Percentiles rank a stretch among this genome's conserved stretches.
Evolutionary conservation across 371 early-diverging fungal species (phyloP).

Genomic region (Rhizopus arrhizus): DNA sequence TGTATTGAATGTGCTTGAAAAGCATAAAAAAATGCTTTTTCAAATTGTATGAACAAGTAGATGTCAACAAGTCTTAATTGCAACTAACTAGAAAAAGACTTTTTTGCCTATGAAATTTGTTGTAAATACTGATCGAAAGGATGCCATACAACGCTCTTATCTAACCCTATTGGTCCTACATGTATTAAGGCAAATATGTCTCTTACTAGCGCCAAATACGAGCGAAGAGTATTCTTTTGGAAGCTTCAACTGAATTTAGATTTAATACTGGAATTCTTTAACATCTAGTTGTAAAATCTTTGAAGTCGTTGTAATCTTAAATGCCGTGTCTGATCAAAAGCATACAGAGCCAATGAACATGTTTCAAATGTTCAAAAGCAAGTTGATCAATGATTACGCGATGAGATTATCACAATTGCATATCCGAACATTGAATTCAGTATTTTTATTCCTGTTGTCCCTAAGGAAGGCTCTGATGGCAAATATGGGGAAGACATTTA

Average conservation of each 20-base stretch:
- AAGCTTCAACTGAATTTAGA: not conserved
- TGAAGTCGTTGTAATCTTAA: constrained; percentile 7
- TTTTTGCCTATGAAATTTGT: too few species aligned
- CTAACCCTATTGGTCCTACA: constrained; percentile 10
- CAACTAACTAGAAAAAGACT: too few species aligned
- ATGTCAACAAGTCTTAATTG: too few species aligned
- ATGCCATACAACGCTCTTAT: not conserved
- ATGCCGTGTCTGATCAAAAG: not conserved
- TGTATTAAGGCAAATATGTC: not conserved
- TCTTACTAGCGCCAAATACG: not conserved
- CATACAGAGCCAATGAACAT: constrained; percentile 2
- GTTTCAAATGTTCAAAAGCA: constrained; percentile 2
- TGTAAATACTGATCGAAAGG: too few species aligned
- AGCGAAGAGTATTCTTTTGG: not conserved
- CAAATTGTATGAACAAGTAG: too few species aligned
- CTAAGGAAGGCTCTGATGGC: not conserved
- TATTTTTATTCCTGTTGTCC: constrained; percentile 1
- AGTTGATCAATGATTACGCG: constrained; percentile 11
- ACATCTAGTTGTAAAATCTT: constrained; percentile 6
- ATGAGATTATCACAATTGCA: not conserved
- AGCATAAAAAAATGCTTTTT: too few species aligned
- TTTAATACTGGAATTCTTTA: not conserved
- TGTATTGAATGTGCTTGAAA: too few species aligned
- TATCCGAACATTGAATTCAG: constrained; percentile 6
- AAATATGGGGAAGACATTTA: not conserved